Percentiles rank a stretch among this genome's conserved stretches.
Conservation (phyloP, 1,284 basidiomycete species). For the Ceratobasidium sp. region DNA sequence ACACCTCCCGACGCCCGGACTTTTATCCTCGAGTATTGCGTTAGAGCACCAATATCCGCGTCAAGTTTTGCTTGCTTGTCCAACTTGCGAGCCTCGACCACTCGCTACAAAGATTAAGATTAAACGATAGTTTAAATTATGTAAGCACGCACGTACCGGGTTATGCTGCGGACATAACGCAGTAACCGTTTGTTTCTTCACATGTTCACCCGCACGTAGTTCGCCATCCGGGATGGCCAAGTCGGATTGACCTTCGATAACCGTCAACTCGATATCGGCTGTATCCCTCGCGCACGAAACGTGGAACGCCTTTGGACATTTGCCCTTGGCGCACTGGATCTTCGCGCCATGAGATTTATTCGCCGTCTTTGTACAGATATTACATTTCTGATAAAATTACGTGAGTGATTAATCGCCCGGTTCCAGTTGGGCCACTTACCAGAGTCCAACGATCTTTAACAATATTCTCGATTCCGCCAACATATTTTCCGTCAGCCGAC, state of each 20-base stretch:
- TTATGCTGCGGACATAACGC: constrained; percentile 86
- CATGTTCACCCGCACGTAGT: constrained; percentile 55
- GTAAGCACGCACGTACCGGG: constrained; percentile 70
- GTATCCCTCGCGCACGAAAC: constrained; percentile 87
- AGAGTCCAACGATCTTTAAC: constrained; percentile 92
- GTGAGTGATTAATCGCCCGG: background rate
- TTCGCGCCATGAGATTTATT: constrained; percentile 87
- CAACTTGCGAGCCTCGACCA: constrained; percentile 79
- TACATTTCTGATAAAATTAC: constrained; percentile 79
- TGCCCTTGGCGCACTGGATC: constrained; percentile 94
- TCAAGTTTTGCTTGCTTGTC: constrained; percentile 76
- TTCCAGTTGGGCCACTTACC: constrained; percentile 64
- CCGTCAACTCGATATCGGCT: constrained; percentile 70
- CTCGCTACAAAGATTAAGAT: constrained; percentile 62
- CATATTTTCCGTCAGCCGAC: constrained; percentile 69
- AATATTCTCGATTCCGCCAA: constrained; percentile 87
- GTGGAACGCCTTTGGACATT: constrained; percentile 94
- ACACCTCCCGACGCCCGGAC: constrained; percentile 82
- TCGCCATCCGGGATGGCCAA: constrained; percentile 69
- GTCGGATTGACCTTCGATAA: constrained; percentile 74
- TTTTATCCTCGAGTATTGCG: constrained; percentile 80
- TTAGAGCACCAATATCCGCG: constrained; percentile 75
- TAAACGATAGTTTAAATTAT: constrained; percentile 20
- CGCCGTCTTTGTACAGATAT: constrained; percentile 77
- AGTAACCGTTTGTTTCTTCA: constrained; percentile 77